Percentiles rank a stretch among this genome's conserved stretches.
phyloP scores from a whole-genome alignment of 139 green algal species.

The Pedinophyceae sp. region DNA sequence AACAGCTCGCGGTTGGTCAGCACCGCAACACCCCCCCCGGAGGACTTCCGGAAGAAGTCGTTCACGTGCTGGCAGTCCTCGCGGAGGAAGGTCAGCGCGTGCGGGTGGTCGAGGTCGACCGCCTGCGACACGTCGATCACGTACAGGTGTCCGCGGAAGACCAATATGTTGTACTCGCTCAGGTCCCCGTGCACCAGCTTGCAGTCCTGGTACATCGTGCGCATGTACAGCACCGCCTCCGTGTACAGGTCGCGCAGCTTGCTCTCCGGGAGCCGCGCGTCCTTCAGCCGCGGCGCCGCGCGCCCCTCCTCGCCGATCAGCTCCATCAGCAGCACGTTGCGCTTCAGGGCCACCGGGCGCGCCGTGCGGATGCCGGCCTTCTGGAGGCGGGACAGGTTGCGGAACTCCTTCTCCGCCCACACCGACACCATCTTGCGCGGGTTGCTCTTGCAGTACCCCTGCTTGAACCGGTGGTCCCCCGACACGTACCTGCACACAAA shows the following conservation, averaged over 20 bases:
- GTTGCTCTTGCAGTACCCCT: slow-evolving; percentile 86
- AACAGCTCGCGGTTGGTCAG: slow-evolving; percentile 85
- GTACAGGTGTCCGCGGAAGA: neutral
- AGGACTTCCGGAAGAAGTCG: slow-evolving; percentile 71
- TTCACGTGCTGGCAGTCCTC: slow-evolving; percentile 88
- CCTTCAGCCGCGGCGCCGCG: slow-evolving; percentile 77
- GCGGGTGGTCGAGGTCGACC: slow-evolving; percentile 95
- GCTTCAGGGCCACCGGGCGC: slow-evolving; percentile 61
- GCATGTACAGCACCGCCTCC: slow-evolving; percentile 15
- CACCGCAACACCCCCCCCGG: slow-evolving; percentile 57
- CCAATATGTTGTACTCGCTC: slow-evolving; percentile 92
- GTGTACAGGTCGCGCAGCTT: slow-evolving; percentile 44
- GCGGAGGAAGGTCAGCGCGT: slow-evolving; percentile 87
- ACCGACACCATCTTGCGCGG: slow-evolving; percentile 91
- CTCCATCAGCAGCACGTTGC: slow-evolving; percentile 91
- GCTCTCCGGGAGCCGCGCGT: slow-evolving; percentile 52
- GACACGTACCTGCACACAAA: slow-evolving; percentile 70
- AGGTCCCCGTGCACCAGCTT: slow-evolving; percentile 91
- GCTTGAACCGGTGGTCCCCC: slow-evolving; percentile 85
- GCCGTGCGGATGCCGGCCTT: slow-evolving; percentile 60
- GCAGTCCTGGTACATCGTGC: slow-evolving; percentile 74
- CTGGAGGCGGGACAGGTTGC: slow-evolving; percentile 71
- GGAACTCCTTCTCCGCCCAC: slow-evolving; percentile 98
- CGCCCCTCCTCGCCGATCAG: slow-evolving; percentile 69
- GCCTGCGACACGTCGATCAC: slow-evolving; percentile 80